These are phyloP conservation scores for Fistulifera solaris DNA, from an alignment of 108 stramenopile species.

Conservation along the genomic window DNA sequence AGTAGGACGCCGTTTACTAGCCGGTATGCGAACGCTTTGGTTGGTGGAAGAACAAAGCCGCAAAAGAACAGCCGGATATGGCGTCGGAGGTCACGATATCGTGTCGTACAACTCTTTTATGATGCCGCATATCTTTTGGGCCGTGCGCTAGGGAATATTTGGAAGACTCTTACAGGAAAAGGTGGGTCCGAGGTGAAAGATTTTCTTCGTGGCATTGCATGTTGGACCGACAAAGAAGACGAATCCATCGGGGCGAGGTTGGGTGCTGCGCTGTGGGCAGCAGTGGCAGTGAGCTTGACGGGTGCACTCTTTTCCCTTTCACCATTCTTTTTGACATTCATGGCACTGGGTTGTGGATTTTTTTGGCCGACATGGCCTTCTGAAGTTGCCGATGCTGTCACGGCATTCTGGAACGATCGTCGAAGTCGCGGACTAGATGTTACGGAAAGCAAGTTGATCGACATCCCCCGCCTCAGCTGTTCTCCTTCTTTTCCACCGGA, in stretches of 20 bases:
- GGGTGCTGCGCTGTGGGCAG: slow-evolving; percentile 23
- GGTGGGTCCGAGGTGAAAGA: slow-evolving; percentile 17
- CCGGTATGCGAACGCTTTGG: slow-evolving; percentile 44
- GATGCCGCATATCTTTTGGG: slow-evolving; percentile 13
- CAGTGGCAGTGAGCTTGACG: slow-evolving; percentile 21
- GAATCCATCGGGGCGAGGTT: slow-evolving; percentile 11
- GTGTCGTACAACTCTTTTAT: slow-evolving; percentile 26
- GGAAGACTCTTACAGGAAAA: slow-evolving; percentile 14
- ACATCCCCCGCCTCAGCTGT: not conserved
- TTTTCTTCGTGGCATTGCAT: slow-evolving; percentile 25
- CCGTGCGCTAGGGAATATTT: slow-evolving; percentile 1
- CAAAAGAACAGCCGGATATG: slow-evolving; percentile 14
- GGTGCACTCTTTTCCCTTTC: slow-evolving; percentile 45
- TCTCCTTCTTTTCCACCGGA: not conserved
- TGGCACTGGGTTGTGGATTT: slow-evolving; percentile 22
- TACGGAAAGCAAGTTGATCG: not conserved
- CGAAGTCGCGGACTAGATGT: slow-evolving; percentile 23
- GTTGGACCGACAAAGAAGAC: slow-evolving; percentile 13
- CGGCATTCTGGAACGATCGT: slow-evolving; percentile 13
- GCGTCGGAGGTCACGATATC: slow-evolving; percentile 23
- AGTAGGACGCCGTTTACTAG: slow-evolving; percentile 45
- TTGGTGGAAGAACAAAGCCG: slow-evolving; percentile 43
- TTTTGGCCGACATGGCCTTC: slow-evolving; percentile 42
- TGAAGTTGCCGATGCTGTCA: slow-evolving; percentile 17
- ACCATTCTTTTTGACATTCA: slow-evolving; percentile 20